Conservation (phyloP, 2,329 filamentous ascomycete species). For the Clonostachys rosea region DNA sequence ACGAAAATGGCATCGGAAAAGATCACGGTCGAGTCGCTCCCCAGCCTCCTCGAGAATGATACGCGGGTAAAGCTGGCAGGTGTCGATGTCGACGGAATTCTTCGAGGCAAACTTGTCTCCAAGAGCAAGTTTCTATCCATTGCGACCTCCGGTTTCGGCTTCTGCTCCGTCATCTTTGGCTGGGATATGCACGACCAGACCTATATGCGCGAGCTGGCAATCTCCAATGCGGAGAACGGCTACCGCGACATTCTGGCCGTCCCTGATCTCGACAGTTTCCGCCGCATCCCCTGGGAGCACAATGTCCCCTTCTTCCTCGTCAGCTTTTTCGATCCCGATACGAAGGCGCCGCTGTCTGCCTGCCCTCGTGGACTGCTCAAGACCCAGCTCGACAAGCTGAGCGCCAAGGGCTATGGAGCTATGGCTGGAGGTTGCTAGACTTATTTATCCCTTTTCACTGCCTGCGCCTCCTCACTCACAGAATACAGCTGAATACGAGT, state of each 20-base stretch:
- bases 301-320: conserved; percentile 82
- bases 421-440: conserved; percentile 73
- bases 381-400: conserved; percentile 62
- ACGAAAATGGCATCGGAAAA: conserved; percentile 17
- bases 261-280: conserved; percentile 71
- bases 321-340: conserved; percentile 79
- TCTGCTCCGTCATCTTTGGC: conserved; percentile 91
- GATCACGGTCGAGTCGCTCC: conserved; percentile 61
- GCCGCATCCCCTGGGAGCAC: conserved; percentile 87
- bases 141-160: conserved; percentile 77
- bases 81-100: conserved; percentile 79
- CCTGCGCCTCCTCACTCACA: background rate
- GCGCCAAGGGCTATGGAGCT: conserved; percentile 66
- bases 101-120: conserved; percentile 86
- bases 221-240: conserved; percentile 88
- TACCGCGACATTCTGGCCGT: conserved; percentile 83
- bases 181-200: conserved; percentile 97
- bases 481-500: conserved; percentile 80
- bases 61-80: conserved; percentile 82
- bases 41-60: conserved; percentile 65
- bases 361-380: conserved; percentile 76
- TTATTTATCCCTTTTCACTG: background rate
- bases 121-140: conserved; percentile 91
- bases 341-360: conserved; percentile 63
- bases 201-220: conserved; percentile 77